Evolutionary conservation across 2,329 filamentous ascomycete genomes (phyloP), one percentile per base, ranked within the genome.

Genomic region (Thermochaetoides dissita): DNA sequence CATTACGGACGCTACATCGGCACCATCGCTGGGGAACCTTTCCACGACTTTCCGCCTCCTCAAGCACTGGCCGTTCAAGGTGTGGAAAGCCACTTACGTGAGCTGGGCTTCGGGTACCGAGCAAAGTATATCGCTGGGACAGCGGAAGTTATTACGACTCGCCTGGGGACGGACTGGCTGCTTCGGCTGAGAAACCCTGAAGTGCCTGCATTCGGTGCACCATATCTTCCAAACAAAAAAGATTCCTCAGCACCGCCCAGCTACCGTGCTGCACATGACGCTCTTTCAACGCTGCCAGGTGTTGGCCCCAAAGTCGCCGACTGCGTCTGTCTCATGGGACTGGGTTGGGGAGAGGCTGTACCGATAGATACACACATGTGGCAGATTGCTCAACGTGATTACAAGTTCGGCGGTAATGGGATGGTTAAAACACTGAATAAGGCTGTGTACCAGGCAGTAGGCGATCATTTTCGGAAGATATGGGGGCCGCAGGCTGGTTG

Each of bases 291-390:
- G 6, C 69, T 98, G 17, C 78, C 87, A 44, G 91, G 91, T 1
- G 93, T 98, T 6, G 91, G 91, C 0, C 91, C 93, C 1, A 98
- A 98, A 60, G 91, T 98, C 1, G 84, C 91, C 6, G 93, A 98
- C 59, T 98, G 93, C 57, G 88, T 96, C 7, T 94, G 84, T 57
- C 66, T 98, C 12, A 95, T 98, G 83, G 93, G 93, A 0, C 65
- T 98, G 10, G 89, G 88, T 29, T 98, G 93, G 89, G 83, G 83
- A 30, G 89, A 96, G 62, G 80, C 88, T 3, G 88, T 98, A 1
- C 91, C 91, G 0, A 84, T 98, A 30, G 91, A 98, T 60, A 98
- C 93, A 1, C 93, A 98, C 62, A 86, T 98, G 9, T 96, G 88
- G 89, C 88, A 96, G 65, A 96, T 98, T 56, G 93, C 91, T 1